phyloP scores from a whole-genome alignment of 2,329 filamentous ascomycete genomes.

The Neonectria faginata region DNA sequence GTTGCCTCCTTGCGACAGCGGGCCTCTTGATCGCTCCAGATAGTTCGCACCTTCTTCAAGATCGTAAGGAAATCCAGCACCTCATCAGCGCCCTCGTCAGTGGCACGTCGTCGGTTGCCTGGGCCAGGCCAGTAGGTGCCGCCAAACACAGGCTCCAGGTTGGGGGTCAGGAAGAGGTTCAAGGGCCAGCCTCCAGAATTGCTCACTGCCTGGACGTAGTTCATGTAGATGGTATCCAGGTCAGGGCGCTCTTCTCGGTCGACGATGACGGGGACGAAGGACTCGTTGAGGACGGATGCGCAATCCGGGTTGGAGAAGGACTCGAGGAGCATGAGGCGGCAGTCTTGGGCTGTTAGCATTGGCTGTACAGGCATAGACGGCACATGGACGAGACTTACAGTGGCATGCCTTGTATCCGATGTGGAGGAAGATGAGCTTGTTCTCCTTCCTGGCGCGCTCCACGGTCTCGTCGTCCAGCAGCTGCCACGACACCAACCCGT shows the following conservation, averaged over 20 bases:
- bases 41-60: constrained; percentile 77
- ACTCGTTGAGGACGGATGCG: constrained; percentile 83
- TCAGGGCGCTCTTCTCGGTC: constrained; percentile 95
- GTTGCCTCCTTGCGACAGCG: constrained; percentile 85
- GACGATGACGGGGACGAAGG: constrained; percentile 91
- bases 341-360: constrained; percentile 64
- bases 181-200: constrained; percentile 93
- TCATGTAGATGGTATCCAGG: constrained; percentile 97
- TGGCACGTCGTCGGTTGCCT: constrained; percentile 60
- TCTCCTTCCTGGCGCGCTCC: constrained; percentile 79
- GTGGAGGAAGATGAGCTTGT: constrained; percentile 91
- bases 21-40: constrained; percentile 87
- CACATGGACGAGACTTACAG: constrained; percentile 69
- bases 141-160: constrained; percentile 93
- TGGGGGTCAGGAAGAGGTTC: constrained; percentile 95
- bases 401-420: constrained; percentile 97
- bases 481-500: constrained; percentile 93
- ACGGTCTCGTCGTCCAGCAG: constrained; percentile 83
- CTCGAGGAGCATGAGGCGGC: constrained; percentile 92
- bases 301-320: constrained; percentile 88
- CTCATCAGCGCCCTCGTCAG: constrained; percentile 61
- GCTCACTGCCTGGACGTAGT: constrained; percentile 94
- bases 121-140: constrained; percentile 96
- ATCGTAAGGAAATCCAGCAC: constrained; percentile 86
- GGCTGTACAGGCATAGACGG: neutral